Evolutionary conservation across 352 stramenopile genomes (phyloP).

Genomic region (Globisporangium carolinianum): DNA sequence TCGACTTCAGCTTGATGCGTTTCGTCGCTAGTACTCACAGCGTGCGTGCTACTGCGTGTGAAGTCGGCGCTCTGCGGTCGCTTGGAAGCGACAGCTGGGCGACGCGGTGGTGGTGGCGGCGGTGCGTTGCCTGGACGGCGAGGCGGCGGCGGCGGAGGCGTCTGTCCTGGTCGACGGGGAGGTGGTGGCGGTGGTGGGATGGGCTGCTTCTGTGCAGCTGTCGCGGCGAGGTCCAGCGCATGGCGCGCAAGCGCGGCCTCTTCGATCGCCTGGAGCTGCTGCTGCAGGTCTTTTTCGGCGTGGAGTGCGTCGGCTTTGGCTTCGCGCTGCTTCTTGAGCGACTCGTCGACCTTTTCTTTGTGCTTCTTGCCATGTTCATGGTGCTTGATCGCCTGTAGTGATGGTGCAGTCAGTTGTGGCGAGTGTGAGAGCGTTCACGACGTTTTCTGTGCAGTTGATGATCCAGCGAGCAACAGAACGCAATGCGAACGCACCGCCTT

Average conservation of each 20-base stretch:
- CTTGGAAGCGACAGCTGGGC: conserved; percentile 1
- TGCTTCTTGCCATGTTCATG: conserved; percentile 74
- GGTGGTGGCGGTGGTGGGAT: conserved; percentile 26
- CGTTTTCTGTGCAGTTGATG: background rate
- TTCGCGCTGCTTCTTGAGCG: conserved; percentile 67
- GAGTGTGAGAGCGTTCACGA: background rate
- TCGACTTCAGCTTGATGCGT: conserved; percentile 36
- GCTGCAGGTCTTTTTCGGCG: conserved; percentile 47
- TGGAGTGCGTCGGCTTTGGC: conserved; percentile 51
- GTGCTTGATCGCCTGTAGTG: conserved; percentile 63
- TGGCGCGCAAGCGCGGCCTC: conserved; percentile 12
- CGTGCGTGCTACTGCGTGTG: background rate
- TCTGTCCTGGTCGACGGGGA: conserved; percentile 6
- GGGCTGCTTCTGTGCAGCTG: background rate
- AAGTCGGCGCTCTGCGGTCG: background rate
- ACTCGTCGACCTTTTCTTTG: conserved; percentile 67
- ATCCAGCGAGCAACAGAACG: too few species aligned
- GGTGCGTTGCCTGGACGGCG: background rate
- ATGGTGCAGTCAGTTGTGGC: background rate
- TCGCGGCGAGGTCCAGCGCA: conserved; percentile 11
- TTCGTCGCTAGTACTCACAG: conserved; percentile 16
- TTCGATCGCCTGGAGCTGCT: conserved; percentile 74
- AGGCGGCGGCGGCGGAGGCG: conserved; percentile 14
- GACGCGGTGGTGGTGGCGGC: conserved; percentile 19
- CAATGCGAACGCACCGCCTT: conserved; percentile 36